Evolutionary conservation across 208 protist genomes (phyloP).

Genomic region (Lotmaria passim): DNA sequence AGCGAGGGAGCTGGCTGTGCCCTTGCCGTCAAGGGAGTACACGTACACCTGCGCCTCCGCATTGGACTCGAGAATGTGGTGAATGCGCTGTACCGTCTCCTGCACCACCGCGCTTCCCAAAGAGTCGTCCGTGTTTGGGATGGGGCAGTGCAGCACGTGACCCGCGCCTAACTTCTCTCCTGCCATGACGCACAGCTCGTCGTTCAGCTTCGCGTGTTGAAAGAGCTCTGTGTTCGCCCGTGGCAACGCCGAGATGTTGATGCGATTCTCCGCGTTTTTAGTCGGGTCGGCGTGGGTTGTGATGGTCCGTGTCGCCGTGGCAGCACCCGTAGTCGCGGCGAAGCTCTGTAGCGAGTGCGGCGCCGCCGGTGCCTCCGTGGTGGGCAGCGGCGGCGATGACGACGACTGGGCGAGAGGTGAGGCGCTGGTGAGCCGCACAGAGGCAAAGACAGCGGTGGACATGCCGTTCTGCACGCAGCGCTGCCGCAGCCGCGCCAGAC

Average conservation of each 20-base stretch:
- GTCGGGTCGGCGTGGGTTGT: neutral
- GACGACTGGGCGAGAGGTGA: neutral
- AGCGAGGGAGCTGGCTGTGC: conserved; percentile 34
- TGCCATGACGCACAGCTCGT: neutral
- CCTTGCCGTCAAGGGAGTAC: conserved; percentile 38
- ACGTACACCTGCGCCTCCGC: conserved; percentile 30
- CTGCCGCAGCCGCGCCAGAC: conserved; percentile 28
- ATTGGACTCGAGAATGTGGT: conserved; percentile 9
- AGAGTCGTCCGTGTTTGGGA: conserved; percentile 7
- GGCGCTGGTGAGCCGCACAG: neutral
- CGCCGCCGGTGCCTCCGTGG: neutral
- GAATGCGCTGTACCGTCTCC: conserved; percentile 9
- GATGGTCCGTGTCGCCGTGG: neutral
- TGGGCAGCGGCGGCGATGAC: neutral
- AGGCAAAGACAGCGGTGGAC: neutral
- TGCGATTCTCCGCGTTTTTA: neutral
- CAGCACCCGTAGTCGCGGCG: too few species aligned
- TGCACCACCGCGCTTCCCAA: conserved; percentile 3
- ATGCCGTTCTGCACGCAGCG: conserved; percentile 20
- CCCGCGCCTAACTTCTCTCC: conserved; percentile 9
- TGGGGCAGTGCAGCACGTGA: conserved; percentile 21
- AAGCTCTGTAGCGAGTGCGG: too few species aligned
- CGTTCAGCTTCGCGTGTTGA: conserved; percentile 10
- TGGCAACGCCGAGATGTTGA: neutral
- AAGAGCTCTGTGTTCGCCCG: neutral